Evolutionary conservation across 345 rosid species (phyloP).

Genomic region (Theobroma cacao): DNA sequence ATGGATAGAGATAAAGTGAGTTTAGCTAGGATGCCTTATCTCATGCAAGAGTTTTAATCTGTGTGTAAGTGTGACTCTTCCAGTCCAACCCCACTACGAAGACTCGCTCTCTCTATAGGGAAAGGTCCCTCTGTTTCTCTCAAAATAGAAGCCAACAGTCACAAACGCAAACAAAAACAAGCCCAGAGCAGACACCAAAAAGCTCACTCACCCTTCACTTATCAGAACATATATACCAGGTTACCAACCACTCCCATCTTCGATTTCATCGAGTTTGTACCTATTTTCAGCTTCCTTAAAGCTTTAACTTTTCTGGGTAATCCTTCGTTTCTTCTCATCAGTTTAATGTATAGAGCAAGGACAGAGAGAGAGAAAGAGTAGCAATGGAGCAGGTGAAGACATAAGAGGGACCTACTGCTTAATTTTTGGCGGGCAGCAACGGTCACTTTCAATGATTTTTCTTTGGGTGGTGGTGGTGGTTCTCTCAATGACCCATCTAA

Average conservation of each 20-base stretch:
- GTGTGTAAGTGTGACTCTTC: not conserved
- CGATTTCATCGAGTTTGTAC: slow-evolving; percentile 33
- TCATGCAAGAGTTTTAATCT: not conserved
- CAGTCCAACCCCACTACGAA: not conserved
- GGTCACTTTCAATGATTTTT: slow-evolving; percentile 76
- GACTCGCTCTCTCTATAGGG: slow-evolving; percentile 4
- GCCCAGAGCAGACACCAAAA: not conserved
- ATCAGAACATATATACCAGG: not conserved
- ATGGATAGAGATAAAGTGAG: not conserved
- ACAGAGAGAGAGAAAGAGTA: slow-evolving; percentile 17
- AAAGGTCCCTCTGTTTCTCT: slow-evolving; percentile 12
- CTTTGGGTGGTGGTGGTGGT: slow-evolving; percentile 40
- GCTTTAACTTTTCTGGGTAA: slow-evolving; percentile 19
- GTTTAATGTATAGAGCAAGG: not conserved
- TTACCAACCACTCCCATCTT: slow-evolving; percentile 11
- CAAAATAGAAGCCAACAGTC: slow-evolving; percentile 4
- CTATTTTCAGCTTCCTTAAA: slow-evolving; percentile 8
- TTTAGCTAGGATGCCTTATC: not conserved
- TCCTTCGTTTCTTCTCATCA: slow-evolving; percentile 9
- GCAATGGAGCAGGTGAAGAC: slow-evolving; percentile 45
- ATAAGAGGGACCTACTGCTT: slow-evolving; percentile 72
- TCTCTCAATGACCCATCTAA: slow-evolving; percentile 58
- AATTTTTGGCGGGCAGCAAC: slow-evolving; percentile 70
- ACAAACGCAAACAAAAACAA: not conserved
- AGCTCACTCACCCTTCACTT: not conserved